These are phyloP conservation scores for Lophium mytilinum DNA, from an alignment of 495 filamentous ascomycete genomes.

Conservation along the genomic window DNA sequence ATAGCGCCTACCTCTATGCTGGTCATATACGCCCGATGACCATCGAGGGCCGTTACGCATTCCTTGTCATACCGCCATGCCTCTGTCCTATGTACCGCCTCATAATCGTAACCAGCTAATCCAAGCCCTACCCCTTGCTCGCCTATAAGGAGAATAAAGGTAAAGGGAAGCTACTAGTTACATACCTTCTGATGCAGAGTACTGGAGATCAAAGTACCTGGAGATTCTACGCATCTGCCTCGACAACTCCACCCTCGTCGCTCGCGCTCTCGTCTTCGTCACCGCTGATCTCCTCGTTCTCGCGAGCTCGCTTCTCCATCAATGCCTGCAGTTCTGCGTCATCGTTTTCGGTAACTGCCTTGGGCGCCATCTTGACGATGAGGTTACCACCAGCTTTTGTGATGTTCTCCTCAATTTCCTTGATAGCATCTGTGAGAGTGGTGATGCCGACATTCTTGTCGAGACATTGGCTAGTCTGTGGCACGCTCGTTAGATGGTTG, in stretches of 20 bases:
- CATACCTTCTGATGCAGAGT: too few species aligned
- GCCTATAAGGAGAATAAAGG: too few species aligned
- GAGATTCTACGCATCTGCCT: conserved; percentile 17
- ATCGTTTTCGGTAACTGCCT: conserved; percentile 97
- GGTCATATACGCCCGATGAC: too few species aligned
- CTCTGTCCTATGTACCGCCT: too few species aligned
- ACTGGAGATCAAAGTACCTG: background rate
- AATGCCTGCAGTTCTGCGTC: conserved; percentile 93
- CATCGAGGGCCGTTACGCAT: too few species aligned
- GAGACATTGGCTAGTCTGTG: conserved; percentile 61
- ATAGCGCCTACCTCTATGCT: too few species aligned
- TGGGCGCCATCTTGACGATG: conserved; percentile 91
- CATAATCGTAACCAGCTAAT: too few species aligned
- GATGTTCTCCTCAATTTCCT: conserved; percentile 72
- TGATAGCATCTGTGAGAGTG: conserved; percentile 78
- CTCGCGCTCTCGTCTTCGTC: conserved; percentile 91
- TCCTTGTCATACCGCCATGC: too few species aligned
- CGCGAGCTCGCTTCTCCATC: conserved; percentile 98
- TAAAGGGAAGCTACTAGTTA: too few species aligned
- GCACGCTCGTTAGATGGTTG: too few species aligned
- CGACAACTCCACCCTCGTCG: conserved; percentile 57
- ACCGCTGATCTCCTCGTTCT: conserved; percentile 93
- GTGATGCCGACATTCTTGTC: conserved; percentile 83
- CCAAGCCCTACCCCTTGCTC: too few species aligned
- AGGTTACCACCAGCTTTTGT: conserved; percentile 64